Evolutionary conservation across 2,329 filamentous ascomycete species (phyloP).

Genomic region (Ophiostoma sp.): DNA sequence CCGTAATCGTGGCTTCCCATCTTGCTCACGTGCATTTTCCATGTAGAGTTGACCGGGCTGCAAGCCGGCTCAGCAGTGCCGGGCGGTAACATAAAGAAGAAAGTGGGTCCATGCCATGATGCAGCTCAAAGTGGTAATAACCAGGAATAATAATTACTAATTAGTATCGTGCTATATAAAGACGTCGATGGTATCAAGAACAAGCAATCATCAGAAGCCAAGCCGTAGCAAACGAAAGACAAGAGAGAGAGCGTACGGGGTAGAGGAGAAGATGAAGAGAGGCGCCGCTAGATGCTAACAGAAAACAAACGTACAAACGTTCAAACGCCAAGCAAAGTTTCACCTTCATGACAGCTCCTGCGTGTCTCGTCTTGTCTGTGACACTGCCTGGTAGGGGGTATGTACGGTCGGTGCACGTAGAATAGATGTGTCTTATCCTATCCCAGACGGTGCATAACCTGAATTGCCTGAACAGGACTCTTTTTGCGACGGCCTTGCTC

Average conservation of each 20-base stretch:
- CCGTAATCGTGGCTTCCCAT: background rate
- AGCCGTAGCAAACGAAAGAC: background rate
- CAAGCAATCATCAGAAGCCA: background rate
- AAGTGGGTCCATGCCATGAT: too few species aligned
- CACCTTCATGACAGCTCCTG: constrained; percentile 15
- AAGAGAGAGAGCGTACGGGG: background rate
- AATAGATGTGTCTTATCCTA: background rate
- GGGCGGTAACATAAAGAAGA: background rate
- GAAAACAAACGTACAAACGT: constrained; percentile 11
- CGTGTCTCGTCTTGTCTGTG: constrained; percentile 15
- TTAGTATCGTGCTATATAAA: background rate
- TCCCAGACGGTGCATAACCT: background rate
- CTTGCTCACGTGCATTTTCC: background rate
- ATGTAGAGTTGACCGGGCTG: background rate
- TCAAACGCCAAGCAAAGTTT: constrained; percentile 20
- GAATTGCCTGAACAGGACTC: background rate
- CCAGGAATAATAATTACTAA: too few species aligned
- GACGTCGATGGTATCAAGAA: background rate
- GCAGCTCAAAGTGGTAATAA: too few species aligned
- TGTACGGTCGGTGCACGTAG: background rate
- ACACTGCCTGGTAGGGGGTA: constrained; percentile 8
- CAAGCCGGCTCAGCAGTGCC: background rate
- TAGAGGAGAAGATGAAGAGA: too few species aligned
- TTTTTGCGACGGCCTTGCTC: background rate
- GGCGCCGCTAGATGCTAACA: background rate